Evolutionary conservation across 2,329 filamentous ascomycete genomes (phyloP), one percentile per base, ranked within the genome.

Genomic region (Talaromyces amestolkiae): DNA sequence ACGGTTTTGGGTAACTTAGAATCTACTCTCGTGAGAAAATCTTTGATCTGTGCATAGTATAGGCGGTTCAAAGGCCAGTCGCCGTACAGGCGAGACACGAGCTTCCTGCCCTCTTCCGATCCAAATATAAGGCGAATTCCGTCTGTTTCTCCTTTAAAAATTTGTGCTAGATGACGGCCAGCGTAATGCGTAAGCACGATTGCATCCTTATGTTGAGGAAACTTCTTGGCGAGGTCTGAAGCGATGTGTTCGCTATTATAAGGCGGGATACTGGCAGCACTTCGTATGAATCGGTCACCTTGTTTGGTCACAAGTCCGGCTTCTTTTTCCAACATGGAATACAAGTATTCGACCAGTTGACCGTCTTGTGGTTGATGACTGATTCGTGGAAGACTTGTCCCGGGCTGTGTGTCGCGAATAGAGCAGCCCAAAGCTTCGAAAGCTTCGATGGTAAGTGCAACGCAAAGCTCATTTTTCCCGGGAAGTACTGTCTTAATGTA

Each of bases 101-200:
- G 65, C 10, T 68, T 61, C 0, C 71, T 68, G 10, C 70, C 71
- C 2, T 69, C 63, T 15, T 66, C 66, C 33, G 71, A 72, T 0
- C 73, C 72, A 51, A 83, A 84, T 2, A 83, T 67, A 1, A 84
- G 60, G 1, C 71, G 63, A 0, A 83, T 43, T 3, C 75, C 72
- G 56, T 83, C 78, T 0, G 66, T 67, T 1, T 68, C 62, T 0
- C 80, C 81, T 0, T 68, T 69, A 0, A 84, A 72, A 61, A 76
- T 80, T 0, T 75, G 72, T 0, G 80, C 78, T 0, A 83, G 72
- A 4, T 69, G 60, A 0, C 74, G 63, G 0, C 76, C 81, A 0
- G 74, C 76, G 2, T 69, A 70, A 11, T 73, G 58, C 0, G 79
- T 65, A 0, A 82, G 76, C n/a, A 72, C 68, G 24, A 74, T 69